Percentiles rank a stretch among this genome's conserved stretches.
phyloP scores from a whole-genome alignment of 164 flowering plant genomes.

The Buxus sempervirens region DNA sequence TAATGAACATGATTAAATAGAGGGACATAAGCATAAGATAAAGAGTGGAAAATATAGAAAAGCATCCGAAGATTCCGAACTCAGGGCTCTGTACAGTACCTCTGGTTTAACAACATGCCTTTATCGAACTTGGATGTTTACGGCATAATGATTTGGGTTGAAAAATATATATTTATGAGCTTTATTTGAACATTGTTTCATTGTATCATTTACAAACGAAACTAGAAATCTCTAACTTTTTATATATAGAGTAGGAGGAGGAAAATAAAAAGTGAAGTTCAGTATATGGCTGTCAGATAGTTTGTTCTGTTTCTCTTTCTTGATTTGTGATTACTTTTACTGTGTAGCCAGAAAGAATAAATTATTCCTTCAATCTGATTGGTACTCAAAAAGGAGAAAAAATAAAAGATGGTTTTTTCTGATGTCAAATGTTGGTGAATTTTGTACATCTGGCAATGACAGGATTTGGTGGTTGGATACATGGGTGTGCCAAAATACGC shows the following conservation, averaged over 20 bases:
- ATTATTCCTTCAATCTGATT: background rate
- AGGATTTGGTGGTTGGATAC: conserved; percentile 99
- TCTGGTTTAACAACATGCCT: background rate
- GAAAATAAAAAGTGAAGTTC: too few species aligned
- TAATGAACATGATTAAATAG: background rate
- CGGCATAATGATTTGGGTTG: background rate
- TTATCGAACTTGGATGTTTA: background rate
- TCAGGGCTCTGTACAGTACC: background rate
- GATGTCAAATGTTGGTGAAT: background rate
- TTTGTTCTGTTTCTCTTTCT: too few species aligned
- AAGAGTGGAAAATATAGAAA: background rate
- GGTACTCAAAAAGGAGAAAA: background rate
- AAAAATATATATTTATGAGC: background rate
- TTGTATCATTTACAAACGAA: background rate
- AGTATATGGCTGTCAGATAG: too few species aligned
- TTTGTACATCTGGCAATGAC: conserved; percentile 5
- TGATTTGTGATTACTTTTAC: background rate
- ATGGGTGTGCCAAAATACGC: conserved; percentile 97
- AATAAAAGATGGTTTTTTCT: background rate
- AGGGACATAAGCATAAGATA: background rate
- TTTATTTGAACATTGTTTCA: background rate
- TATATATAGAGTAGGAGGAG: background rate
- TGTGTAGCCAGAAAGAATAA: background rate
- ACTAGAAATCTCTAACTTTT: too few species aligned
- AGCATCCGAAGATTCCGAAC: background rate